Evolutionary conservation across 75 land plant genomes (phyloP), one percentile per base, ranked within the genome.

Genomic region (Isoetes taiwanensis): DNA sequence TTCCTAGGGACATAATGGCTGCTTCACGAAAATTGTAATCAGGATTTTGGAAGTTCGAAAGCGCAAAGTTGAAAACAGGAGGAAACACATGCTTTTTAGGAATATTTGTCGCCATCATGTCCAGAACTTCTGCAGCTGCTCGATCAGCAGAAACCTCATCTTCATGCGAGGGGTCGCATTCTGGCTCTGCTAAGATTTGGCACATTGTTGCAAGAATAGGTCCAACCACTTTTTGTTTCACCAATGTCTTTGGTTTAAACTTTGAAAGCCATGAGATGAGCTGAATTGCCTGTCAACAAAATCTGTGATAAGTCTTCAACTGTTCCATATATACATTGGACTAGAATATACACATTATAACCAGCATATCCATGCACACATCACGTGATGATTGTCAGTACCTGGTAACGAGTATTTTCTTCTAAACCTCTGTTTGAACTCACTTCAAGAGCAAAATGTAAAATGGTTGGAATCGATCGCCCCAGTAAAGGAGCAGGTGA

Each of bases 111-210:
- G 97, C 97, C 97, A 91, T 86, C 16, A 94, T 91, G 59, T 91
- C 97, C 30, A 91, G 83, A 67, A 91, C 97, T 72, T 91, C 97
- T 34, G 97, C 97, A 66, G 89, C 88, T 57, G 97, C 88, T 56
- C 95, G 72, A 67, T 91, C 95, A 35, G 84, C 71, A 23, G 97
- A 77, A 54, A 87, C 73, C 59, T 86, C 94, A 76, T 81, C 80
- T 31, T 90, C 97, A n/a, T n/a, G n/a, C n/a, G n/a, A n/a, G n/a
- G n/a, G n/a, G 31, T 86, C 84, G 54, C 65, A 72, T 23, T 54
- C 62, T 40, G 78, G 73, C 66, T 91, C 97, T 8, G 95, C 85
- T 58, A 91, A 82, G 20, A 91, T 70, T 34, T 83, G 85, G 62
- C 97, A 91, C 75, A 87, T 81, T 32, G 80, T 74, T 67, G 80